Evolutionary conservation across 495 filamentous ascomycete genomes (phyloP).

Genomic region (Poronia punctata): DNA sequence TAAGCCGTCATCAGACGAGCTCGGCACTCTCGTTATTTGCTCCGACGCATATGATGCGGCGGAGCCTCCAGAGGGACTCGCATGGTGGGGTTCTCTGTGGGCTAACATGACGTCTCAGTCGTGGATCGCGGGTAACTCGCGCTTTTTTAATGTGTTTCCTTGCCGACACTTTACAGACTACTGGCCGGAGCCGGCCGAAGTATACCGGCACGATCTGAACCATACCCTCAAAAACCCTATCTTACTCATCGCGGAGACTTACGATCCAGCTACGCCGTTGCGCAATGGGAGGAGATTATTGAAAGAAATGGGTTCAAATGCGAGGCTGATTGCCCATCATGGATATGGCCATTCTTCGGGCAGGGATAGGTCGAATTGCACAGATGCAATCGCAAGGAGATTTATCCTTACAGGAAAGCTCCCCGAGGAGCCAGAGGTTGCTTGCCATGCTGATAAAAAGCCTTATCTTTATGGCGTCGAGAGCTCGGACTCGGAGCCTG

Average conservation of each 20-base stretch:
- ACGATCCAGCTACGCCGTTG: conserved; percentile 43
- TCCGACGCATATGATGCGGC: conserved; percentile 36
- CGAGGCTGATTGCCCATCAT: conserved; percentile 38
- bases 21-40: conserved; percentile 35
- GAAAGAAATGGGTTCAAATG: conserved; percentile 37
- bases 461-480: conserved; percentile 32
- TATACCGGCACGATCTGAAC: conserved; percentile 37
- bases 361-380: conserved; percentile 36
- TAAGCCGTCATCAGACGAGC: conserved; percentile 26
- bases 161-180: conserved; percentile 35
- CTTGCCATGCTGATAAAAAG: conserved; percentile 37
- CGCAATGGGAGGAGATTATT: conserved; percentile 35
- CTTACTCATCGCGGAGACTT: conserved; percentile 39
- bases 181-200: conserved; percentile 37
- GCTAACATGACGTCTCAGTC: conserved; percentile 33
- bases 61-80: conserved; percentile 28
- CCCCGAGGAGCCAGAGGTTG: conserved; percentile 30
- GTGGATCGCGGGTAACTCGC: conserved; percentile 39
- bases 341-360: conserved; percentile 41
- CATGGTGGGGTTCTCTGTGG: conserved; percentile 39
- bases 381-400: conserved; percentile 27
- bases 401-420: conserved; percentile 33
- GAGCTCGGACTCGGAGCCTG: neutral
- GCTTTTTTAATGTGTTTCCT: conserved; percentile 35
- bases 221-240: conserved; percentile 34